These are phyloP conservation scores for Citrus mangshanensis DNA, from an alignment of 345 rosid species.

Conservation along the genomic window DNA sequence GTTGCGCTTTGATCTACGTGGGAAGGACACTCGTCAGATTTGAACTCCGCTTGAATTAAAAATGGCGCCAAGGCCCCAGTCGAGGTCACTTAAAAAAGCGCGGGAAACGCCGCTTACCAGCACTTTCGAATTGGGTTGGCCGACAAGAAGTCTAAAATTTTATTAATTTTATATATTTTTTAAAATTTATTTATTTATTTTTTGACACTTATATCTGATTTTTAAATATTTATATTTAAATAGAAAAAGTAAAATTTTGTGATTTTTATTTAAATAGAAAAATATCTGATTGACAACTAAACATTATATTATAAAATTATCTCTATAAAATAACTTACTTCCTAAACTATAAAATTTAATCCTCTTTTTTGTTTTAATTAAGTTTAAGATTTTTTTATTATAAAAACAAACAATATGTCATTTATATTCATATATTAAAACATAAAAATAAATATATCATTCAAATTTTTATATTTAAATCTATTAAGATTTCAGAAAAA, in stretches of 20 bases:
- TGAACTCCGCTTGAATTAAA: neutral
- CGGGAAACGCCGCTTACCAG: neutral
- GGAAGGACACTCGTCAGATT: neutral
- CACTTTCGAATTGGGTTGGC: neutral
- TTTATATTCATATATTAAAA: too few species aligned
- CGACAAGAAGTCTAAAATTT: too few species aligned
- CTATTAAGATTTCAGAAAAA: rapidly evolving
- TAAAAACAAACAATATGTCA: rapidly evolving
- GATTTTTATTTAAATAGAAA: rapidly evolving
- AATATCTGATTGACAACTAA: too few species aligned
- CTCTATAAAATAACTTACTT: too few species aligned
- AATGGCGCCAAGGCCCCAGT: neutral
- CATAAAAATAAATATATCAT: rapidly evolving
- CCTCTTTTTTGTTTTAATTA: too few species aligned
- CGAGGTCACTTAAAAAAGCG: neutral
- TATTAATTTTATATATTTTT: too few species aligned
- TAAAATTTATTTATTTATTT: too few species aligned
- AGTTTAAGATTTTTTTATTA: too few species aligned
- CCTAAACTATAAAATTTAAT: too few species aligned
- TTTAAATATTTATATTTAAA: rapidly evolving
- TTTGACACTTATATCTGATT: rapidly evolving
- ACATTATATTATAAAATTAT: too few species aligned
- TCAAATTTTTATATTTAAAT: rapidly evolving
- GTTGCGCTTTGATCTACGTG: neutral
- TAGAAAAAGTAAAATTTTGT: too few species aligned